Evolutionary conservation across 1,284 basidiomycete species (phyloP).

Genomic region (Cryptococcus deneoformans): DNA sequence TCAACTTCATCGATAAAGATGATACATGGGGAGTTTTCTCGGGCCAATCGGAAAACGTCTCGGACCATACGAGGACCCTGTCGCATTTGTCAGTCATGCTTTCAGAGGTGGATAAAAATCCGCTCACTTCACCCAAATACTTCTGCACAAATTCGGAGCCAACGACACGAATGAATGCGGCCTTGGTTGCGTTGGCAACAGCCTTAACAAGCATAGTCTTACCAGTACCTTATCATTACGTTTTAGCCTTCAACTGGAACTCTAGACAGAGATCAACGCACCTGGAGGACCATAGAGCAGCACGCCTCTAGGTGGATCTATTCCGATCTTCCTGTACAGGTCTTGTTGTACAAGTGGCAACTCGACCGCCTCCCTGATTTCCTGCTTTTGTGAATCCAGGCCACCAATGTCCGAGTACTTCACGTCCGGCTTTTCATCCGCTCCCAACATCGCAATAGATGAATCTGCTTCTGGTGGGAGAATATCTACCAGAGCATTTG

Average conservation of each 20-base stretch:
- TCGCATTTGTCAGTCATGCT: slow-evolving; percentile 1
- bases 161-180: slow-evolving; percentile 96
- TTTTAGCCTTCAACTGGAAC: slow-evolving; percentile 8
- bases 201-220: slow-evolving; percentile 99
- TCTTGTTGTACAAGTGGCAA: slow-evolving; percentile 97
- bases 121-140: slow-evolving; percentile 80
- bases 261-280: slow-evolving; percentile 41
- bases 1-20: slow-evolving; percentile 99
- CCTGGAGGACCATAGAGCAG: slow-evolving; percentile 91
- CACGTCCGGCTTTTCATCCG: slow-evolving; percentile 92
- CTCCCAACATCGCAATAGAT: slow-evolving; percentile 88
- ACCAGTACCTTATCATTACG: slow-evolving; percentile 69
- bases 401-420: slow-evolving; percentile 90
- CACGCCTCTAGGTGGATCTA: slow-evolving; percentile 95
- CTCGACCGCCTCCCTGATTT: slow-evolving; percentile 98
- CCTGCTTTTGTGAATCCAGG: slow-evolving; percentile 98
- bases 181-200: slow-evolving; percentile 95
- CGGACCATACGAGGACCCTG: slow-evolving; percentile 97
- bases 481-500: slow-evolving; percentile 97
- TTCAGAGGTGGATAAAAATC: background rate
- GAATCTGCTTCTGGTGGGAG: slow-evolving; percentile 98
- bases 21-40: slow-evolving; percentile 96
- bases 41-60: slow-evolving; percentile 95
- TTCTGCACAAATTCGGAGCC: slow-evolving; percentile 99
- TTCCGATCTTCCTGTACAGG: slow-evolving; percentile 98